phyloP scores from a whole-genome alignment of 2,329 filamentous ascomycete genomes.

The Fulvia fulva region DNA sequence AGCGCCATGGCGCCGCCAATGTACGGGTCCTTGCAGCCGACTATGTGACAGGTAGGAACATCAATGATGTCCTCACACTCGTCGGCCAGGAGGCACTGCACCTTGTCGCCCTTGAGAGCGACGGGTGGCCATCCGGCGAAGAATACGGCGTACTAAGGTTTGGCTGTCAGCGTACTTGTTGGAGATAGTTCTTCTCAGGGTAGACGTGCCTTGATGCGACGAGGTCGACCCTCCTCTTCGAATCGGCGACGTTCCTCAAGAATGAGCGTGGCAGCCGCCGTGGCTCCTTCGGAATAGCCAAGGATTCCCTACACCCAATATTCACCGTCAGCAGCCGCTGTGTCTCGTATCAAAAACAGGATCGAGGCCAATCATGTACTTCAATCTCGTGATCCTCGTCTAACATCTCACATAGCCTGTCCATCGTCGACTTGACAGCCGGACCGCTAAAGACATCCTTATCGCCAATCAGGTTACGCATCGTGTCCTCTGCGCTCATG shows the following conservation, averaged over 20 bases:
- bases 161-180: too few relatives aligned
- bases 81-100: slow-evolving; percentile 36
- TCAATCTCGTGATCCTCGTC: too few relatives aligned
- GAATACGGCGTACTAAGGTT: slow-evolving; percentile 47
- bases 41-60: slow-evolving; percentile 41
- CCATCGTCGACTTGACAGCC: too few relatives aligned
- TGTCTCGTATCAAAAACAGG: too few relatives aligned
- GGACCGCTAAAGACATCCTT: too few relatives aligned
- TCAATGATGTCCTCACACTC: slow-evolving; percentile 39
- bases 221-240: slow-evolving; percentile 34
- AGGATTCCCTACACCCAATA: slow-evolving; percentile 57
- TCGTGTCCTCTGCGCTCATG: too few relatives aligned
- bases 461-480: too few relatives aligned
- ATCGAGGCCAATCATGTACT: too few relatives aligned
- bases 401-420: too few relatives aligned
- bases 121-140: slow-evolving; percentile 47
- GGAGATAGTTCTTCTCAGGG: too few relatives aligned
- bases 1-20: slow-evolving; percentile 58
- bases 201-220: slow-evolving; percentile 40
- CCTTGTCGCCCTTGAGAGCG: slow-evolving; percentile 26
- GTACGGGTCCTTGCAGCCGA: slow-evolving; percentile 52
- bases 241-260: slow-evolving; percentile 48
- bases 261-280: slow-evolving; percentile 51
- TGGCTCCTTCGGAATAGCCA: slow-evolving; percentile 60
- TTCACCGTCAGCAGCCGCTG: too few relatives aligned